Evolutionary conservation across 129 eudicot species (phyloP), one percentile per base, ranked within the genome.

Genomic region (Dittrichia graveolens): DNA sequence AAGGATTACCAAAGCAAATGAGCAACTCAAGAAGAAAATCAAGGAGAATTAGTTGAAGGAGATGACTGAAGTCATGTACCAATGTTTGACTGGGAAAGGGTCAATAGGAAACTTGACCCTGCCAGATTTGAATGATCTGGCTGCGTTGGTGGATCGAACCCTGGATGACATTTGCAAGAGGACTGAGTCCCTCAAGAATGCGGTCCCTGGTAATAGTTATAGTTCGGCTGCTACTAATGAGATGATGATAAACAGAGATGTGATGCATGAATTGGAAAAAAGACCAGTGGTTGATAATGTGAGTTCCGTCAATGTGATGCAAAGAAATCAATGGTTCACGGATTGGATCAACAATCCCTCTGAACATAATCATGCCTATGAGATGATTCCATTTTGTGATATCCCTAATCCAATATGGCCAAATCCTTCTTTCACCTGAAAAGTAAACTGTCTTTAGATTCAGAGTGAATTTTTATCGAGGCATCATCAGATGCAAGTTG

Each of bases 31-130:
- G 43, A 80, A 80, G 66, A 67, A 67, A 37, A 54, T 65, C 50
- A 79, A 52, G 69, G 89, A 84, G 11, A 87, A 87, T n/a, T 58
- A 83, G 3, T 86, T 79, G 74, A 84, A 84, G 71, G 83, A 84
- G 75, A 79, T 87, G 58, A 81, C 83, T 4, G 83, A 81, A 31
- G 65, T 86, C 1, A 83, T 86, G 88, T 81, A 77, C 68, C 84
- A 81, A 64, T 83, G 92, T 24, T 49, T 86, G 73, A 67, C 70
- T 1, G 91, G 84, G 1, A 78, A 62, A 72, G 85, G 85, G 18
- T 82, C 80, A 2, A 58, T 86, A 37, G 75, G 81, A 2, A 80
- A 77, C 46, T 66, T 83, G 80, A 77, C 37, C 7, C 4, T 78
- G 76, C 55, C 78, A 0, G 88, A 86, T 54, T 45, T 86, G 74